These are phyloP conservation scores for Polygonum aviculare DNA, from an alignment of 148 eudicot species.

Conservation along the genomic window DNA sequence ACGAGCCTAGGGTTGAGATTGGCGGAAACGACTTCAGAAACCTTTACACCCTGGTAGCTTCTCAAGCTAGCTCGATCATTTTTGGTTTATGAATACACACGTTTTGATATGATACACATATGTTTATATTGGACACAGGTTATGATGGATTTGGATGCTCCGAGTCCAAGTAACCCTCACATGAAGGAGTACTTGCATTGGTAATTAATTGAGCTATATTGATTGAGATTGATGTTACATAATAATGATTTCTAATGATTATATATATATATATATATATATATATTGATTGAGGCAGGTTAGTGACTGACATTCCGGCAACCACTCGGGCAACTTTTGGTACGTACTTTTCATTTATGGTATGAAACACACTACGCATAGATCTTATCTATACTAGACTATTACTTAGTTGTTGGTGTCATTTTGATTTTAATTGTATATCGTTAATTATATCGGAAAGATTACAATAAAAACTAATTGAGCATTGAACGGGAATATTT, in stretches of 20 bases:
- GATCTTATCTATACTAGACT: no score
- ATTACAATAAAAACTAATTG: no score
- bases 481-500: no score
- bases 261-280: no score
- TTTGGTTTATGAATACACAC: not conserved
- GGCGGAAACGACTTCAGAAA: conserved; percentile 71
- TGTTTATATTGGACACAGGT: conserved; percentile 25
- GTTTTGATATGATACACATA: not conserved
- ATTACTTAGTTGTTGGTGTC: no score
- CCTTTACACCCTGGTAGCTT: conserved; percentile 59
- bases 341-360: not conserved
- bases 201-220: conserved; percentile 18
- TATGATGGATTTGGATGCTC: conserved; percentile 93
- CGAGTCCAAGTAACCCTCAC: conserved; percentile 74
- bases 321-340: not conserved
- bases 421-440: no score
- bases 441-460: no score
- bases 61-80: no score
- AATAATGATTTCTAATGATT: not conserved
- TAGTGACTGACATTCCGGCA: not conserved
- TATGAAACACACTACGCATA: no score
- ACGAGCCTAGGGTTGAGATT: conserved; percentile 60
- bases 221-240: no score
- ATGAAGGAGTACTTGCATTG: conserved; percentile 79
- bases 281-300: not conserved